Evolutionary conservation across 169 alveolate species (phyloP), one percentile per base, ranked within the genome.

Genomic region (Plasmodium coatneyi): DNA sequence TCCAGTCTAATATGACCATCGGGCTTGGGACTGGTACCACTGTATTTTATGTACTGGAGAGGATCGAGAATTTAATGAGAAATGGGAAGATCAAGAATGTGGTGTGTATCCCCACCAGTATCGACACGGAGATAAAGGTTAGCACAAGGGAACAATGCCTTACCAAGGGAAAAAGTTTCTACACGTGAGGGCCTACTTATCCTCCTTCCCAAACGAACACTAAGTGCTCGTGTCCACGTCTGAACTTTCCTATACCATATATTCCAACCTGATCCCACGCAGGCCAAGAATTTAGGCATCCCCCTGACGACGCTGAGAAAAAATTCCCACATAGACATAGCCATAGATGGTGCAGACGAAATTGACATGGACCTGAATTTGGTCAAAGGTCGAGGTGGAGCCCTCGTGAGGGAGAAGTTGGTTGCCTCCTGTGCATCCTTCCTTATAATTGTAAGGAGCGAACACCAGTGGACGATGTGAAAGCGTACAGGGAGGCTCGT

Each of bases 371-470:
- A 96, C 19, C 82, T 97, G 71, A 95, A 93, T 83, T 92, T 97
- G 22, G 92, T 97, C 28, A 97, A 97, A 93, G 98, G 98, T 6
- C 95, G 98, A 0, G 98, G 98, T 0, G 98, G 98, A 19, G 98
- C 98, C 25, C 84, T 96, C 22, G 95, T 97, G 89, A 95, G 98
- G 56, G 98, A 97, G 83, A 96, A 96, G 92, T 84, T 96, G 80
- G 97, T 97, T 10, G 98, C 96, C 54, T 83, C 84, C 19, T 83
- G 90, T 71, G 95, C 98, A 14, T 84, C 95, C 60, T 30, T 94
- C 32, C 84, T 97, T 30, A 86, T 96, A 79, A 94, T 96, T 19
- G 97, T 95, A 93, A 84, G 92, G 14, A 19, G 39, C 0, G 19
- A 14, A 74, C 1, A 12, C 1, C 16, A 34, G 60, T 5, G 28